Conservation (phyloP, 768 basidiomycete species). For the Pisolithus orientalis region DNA sequence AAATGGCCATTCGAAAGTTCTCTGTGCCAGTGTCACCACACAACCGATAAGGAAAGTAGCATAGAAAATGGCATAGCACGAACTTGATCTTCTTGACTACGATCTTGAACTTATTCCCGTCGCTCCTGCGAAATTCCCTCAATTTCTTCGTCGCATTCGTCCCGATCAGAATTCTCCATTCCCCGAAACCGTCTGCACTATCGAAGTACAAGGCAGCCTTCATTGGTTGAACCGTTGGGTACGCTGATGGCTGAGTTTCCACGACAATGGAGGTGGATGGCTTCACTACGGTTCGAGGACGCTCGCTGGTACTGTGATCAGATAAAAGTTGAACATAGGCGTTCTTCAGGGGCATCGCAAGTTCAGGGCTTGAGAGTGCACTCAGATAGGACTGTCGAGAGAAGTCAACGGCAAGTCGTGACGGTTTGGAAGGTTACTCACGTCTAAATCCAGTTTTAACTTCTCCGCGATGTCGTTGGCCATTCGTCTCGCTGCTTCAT, state of each 20-base stretch:
- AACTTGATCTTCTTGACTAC: constrained; percentile 67
- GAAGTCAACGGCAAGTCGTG: background rate
- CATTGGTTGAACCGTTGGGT: constrained; percentile 48
- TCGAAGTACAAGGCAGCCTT: constrained; percentile 58
- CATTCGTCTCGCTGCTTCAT: constrained; percentile 11
- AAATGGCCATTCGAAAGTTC: constrained; percentile 67
- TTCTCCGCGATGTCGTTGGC: constrained; percentile 12
- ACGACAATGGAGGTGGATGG: background rate
- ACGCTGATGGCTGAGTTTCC: constrained; percentile 23
- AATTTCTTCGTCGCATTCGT: constrained; percentile 44
- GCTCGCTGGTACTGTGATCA: background rate
- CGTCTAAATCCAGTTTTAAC: constrained; percentile 27
- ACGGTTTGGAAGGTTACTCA: constrained; percentile 2
- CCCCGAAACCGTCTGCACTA: constrained; percentile 52
- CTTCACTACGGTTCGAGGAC: background rate
- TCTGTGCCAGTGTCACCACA: constrained; percentile 27
- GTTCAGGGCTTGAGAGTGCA: constrained; percentile 11
- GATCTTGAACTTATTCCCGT: constrained; percentile 42
- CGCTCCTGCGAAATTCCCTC: constrained; percentile 39
- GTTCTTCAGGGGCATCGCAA: constrained; percentile 4
- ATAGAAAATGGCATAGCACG: constrained; percentile 12
- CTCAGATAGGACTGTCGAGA: constrained; percentile 20
- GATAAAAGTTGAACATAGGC: constrained; percentile 4
- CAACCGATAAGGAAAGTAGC: background rate
- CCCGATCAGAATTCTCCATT: constrained; percentile 58